Conservation (phyloP, 2,329 filamentous ascomycete species). For the Davidsoniella virescens region DNA sequence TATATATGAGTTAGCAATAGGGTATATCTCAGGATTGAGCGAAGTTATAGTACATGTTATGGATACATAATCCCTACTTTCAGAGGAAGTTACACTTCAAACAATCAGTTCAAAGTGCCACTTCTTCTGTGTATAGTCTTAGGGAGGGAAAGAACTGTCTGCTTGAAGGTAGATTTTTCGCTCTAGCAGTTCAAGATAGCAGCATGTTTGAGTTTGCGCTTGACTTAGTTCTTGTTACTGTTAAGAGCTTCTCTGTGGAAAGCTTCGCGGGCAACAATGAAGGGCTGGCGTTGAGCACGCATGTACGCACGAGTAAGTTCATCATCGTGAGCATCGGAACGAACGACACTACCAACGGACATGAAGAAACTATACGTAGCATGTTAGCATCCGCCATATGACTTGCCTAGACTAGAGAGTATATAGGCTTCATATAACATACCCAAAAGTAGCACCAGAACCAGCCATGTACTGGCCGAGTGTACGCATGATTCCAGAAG, state of each 20-base stretch:
- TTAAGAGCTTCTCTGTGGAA: conserved; percentile 19
- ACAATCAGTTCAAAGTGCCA: too few species aligned
- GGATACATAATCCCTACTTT: too few species aligned
- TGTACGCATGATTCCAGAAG: conserved; percentile 85
- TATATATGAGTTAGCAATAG: too few species aligned
- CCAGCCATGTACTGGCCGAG: conserved; percentile 94
- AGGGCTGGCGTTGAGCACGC: conserved; percentile 55
- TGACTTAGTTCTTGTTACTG: too few species aligned
- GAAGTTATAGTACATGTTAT: too few species aligned
- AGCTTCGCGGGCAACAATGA: conserved; percentile 35
- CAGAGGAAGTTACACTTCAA: too few species aligned
- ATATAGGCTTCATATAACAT: conserved; percentile 17
- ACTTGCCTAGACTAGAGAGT: not conserved
- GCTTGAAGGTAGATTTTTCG: too few species aligned
- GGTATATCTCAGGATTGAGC: too few species aligned
- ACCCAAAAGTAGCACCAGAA: conserved; percentile 94
- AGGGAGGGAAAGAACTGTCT: too few species aligned
- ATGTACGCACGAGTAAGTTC: conserved; percentile 46
- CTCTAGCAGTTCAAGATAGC: too few species aligned
- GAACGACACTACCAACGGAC: conserved; percentile 93
- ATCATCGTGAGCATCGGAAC: conserved; percentile 71
- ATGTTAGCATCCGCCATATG: not conserved
- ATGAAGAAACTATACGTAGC: conserved; percentile 65
- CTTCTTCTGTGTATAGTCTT: too few species aligned
- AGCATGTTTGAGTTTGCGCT: too few species aligned